Base-by-base conservation (phyloP, 148 eudicot species). In the Rhododendron ferrugineum region DNA sequence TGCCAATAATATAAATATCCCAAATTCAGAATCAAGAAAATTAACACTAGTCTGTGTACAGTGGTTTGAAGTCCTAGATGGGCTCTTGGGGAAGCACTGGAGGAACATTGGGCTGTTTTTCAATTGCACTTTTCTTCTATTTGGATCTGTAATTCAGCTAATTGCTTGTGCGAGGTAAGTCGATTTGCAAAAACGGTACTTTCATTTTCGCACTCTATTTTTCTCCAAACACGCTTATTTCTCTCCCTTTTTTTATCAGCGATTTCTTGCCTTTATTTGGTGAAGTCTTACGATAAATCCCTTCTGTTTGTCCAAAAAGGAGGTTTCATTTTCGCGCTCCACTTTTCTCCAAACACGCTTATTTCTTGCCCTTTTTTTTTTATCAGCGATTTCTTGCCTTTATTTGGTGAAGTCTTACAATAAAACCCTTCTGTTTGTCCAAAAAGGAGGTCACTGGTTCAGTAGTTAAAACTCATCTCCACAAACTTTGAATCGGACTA, bases 41-140 rank as follows among this genome's bases (percentile, higher is more conserved):
- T 3, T 42, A 72, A 66, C 32, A 23, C 30, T 81, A n/a, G 32
- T 81, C 28, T 89, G 50, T n/a, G 60, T 89, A 89, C 90, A 93
- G 96, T 93, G 96, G 96, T 93, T 93, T 89, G 96, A 93, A 87
- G 96, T 93, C 30, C 91, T 93, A 11, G 96, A 93, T 83, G 96
- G 96, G 47, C 87, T 93, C 58, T 88, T 93, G 34, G 96, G 96
- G 80, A 90, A 89, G 86, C 92, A 91, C 60, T 93, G 94, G 96
- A 91, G 93, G 84, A 91, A 91, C 77, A 87, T 92, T 50, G 96
- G 96, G 16, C 86, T 92, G 11, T 84, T 91, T 54, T 93, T 93
- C 92, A 93, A 93, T 79, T 92, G 94, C 85, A 93, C 94, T 23
- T 93, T 93, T 76, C 94, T 92, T 85, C 89, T 93, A 8, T 93